phyloP scores from a whole-genome alignment of 148 eudicot species.

The Cornus kousa region DNA sequence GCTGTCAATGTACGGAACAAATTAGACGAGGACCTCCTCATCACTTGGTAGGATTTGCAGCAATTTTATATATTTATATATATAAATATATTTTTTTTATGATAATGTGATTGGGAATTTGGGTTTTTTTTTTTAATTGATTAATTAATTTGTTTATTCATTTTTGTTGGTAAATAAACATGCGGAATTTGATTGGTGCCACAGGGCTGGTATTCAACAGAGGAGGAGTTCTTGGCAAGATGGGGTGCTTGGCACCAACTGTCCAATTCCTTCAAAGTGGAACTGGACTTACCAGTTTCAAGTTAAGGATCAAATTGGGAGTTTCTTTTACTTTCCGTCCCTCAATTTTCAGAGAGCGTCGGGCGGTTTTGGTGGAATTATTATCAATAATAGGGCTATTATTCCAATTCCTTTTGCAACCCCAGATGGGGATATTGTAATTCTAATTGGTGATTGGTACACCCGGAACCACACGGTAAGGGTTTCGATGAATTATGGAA shows the following conservation, averaged over 20 bases:
- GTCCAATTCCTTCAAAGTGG: conserved; percentile 98
- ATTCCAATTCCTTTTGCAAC: conserved; percentile 83
- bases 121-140: background rate
- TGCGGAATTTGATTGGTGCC: conserved; percentile 5
- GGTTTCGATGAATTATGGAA: conserved; percentile 13
- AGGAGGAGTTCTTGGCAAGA: conserved; percentile 89
- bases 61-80: background rate
- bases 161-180: background rate
- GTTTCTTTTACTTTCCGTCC: conserved; percentile 94
- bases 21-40: conserved; percentile 75
- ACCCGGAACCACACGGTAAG: conserved; percentile 81
- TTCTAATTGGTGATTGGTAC: conserved; percentile 94
- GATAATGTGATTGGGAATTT: too few relatives aligned
- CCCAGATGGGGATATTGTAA: conserved; percentile 66
- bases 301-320: conserved; percentile 96
- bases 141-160: background rate
- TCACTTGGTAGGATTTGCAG: conserved; percentile 65
- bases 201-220: conserved; percentile 82
- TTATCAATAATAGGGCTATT: conserved; percentile 53
- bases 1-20: conserved; percentile 84
- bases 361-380: conserved; percentile 80
- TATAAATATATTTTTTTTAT: too few relatives aligned
- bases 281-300: conserved; percentile 96
- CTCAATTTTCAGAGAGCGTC: conserved; percentile 84
- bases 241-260: conserved; percentile 88